Base-by-base conservation (phyloP, 345 rosid species). In the Mallotus nudiflorus region DNA sequence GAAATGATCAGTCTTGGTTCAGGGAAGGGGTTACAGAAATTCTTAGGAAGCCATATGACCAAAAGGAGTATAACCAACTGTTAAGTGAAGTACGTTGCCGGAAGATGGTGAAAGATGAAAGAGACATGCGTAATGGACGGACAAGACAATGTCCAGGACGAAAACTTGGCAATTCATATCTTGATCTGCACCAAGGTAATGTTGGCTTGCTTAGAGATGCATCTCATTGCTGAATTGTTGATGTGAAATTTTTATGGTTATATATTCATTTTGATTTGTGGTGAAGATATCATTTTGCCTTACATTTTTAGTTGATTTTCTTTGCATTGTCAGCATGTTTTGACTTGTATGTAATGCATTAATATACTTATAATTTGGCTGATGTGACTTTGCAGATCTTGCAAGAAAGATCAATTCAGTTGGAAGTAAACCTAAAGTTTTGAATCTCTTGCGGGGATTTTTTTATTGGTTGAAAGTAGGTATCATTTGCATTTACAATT, bases 381-480 rank as follows among this genome's bases (percentile, higher is more conserved):
- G 35, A 1, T 62, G 9, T 54, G 49, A 53, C 29, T 18, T 69
- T 80, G 82, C 87, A 88, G 98, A 86, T 69, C 80, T 92, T 56
- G 68, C 62, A 44, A 49, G 12, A 51, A 73, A 70, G 66, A 40
- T 80, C 22, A 52, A 58, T 53, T 16, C 19, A 9, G 61, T 60
- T 11, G 13, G 35, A 70, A 29, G 64, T 50, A 81, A 0, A 31
- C 63, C 14, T 42, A 74, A 77, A 74, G 75, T 65, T 51, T 76
- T 90, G 69, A 85, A 82, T 76, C 80, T 92, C 53, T 76, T 92
- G 68, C 98, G 95, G 11, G 97, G 91, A 52, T 90, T 90, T 73
- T 84, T 86, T 87, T 92, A 68, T 74, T 90, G 91, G 83, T 51
- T 90, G 75, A 44, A 80, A 84, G 98, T 88, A 72, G 85, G 78